Percentiles rank a stretch among this genome's conserved stretches.
Evolutionary conservation across 164 flowering plant species (phyloP).

Genomic region (Pachysandra terminalis): DNA sequence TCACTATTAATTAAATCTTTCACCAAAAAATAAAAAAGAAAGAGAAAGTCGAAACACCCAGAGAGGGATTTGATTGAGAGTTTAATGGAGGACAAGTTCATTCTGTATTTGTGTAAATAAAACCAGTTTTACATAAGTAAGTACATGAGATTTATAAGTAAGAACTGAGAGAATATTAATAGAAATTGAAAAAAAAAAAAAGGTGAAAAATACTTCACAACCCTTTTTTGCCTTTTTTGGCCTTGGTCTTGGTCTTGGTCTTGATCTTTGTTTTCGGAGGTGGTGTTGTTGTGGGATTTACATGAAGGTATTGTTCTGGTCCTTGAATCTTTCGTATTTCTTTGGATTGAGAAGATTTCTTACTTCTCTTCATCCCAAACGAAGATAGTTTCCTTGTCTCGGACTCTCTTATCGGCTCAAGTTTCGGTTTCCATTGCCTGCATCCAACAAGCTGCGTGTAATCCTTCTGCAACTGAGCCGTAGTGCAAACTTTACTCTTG

Average conservation of each 20-base stretch:
- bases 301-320: not conserved
- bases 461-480: conserved; percentile 51
- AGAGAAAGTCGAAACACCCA: no score
- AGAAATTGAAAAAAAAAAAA: no score
- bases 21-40: no score
- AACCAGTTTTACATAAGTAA: no score
- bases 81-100: no score
- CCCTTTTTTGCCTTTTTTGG: not conserved
- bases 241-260: not conserved
- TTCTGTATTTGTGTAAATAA: no score
- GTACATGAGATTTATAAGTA: not conserved
- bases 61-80: no score
- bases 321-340: not conserved
- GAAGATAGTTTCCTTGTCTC: conserved; percentile 10
- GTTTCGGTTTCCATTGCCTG: conserved; percentile 55
- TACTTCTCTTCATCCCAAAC: conserved; percentile 21
- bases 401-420: conserved; percentile 51
- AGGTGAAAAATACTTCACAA: not conserved
- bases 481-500: conserved; percentile 37
- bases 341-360: conserved; percentile 4
- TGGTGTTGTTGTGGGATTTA: not conserved
- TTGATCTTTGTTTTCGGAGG: conserved; percentile 2
- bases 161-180: no score
- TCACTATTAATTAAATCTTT: no score
- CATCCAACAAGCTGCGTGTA: conserved; percentile 47